Conservation (phyloP, 805 yeast genomes). For the Wickerhamia fluorescens region DNA sequence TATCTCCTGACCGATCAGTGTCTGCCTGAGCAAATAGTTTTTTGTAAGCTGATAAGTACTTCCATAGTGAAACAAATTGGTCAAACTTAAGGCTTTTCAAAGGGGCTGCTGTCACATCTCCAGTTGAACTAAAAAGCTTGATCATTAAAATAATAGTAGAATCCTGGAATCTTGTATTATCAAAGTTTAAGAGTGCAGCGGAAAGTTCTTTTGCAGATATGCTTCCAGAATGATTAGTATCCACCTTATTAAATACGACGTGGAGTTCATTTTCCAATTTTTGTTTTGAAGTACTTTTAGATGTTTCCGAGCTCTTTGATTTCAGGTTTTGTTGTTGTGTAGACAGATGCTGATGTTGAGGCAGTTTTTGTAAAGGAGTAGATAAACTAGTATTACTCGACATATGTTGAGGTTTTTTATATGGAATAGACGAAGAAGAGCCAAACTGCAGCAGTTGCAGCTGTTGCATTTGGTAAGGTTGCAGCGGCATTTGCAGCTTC, state of each 20-base stretch:
- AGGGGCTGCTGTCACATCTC: constrained; percentile 13
- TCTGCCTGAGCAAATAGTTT: constrained; percentile 58
- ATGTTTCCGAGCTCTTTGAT: constrained; percentile 2
- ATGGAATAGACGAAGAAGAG: constrained; percentile 5
- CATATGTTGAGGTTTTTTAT: constrained; percentile 15
- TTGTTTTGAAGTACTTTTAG: constrained; percentile 26
- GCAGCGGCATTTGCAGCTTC: constrained; percentile 5
- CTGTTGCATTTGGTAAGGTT: constrained; percentile 6
- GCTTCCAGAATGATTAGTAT: constrained; percentile 46
- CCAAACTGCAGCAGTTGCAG: constrained; percentile 3
- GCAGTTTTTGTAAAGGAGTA: constrained; percentile 1
- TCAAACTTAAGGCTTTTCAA: constrained; percentile 35
- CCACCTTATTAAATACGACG: constrained; percentile 47
- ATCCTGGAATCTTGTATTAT: constrained; percentile 53
- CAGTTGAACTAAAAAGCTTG: constrained; percentile 44
- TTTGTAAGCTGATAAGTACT: constrained; percentile 60
- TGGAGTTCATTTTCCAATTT: constrained; percentile 42
- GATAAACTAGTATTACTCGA: constrained; percentile 3
- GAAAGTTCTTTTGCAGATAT: constrained; percentile 53
- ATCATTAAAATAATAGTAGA: constrained; percentile 59
- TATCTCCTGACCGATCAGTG: constrained; percentile 48
- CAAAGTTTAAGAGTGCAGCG: constrained; percentile 54
- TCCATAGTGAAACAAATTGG: constrained; percentile 65
- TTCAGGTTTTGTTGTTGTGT: background rate
- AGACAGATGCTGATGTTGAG: constrained; percentile 2